phyloP scores from a whole-genome alignment of 768 basidiomycete genomes.

The Phaeotremella skinneri region DNA sequence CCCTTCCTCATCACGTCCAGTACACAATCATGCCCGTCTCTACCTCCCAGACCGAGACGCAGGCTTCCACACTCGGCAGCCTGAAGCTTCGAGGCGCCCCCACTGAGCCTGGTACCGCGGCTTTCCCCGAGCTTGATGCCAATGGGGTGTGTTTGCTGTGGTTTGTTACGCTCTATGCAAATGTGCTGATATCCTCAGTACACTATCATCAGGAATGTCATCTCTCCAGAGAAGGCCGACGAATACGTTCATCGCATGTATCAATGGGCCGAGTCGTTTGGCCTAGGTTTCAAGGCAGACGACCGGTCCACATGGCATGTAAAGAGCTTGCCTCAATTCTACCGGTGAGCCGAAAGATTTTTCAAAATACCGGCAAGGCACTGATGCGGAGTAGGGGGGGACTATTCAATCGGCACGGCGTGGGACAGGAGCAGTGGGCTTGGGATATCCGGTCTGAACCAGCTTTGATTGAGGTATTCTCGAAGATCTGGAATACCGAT shows the following conservation, averaged over 20 bases:
- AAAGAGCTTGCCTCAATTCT: conserved; percentile 28
- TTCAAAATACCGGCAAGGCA: background rate
- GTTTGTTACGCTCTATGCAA: background rate
- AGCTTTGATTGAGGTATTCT: conserved; percentile 30
- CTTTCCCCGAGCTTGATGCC: conserved; percentile 21
- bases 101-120: conserved; percentile 3
- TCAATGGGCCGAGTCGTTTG: conserved; percentile 44
- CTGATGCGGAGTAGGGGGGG: conserved; percentile 8
- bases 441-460: conserved; percentile 38
- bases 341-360: conserved; percentile 12
- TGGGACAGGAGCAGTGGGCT: conserved; percentile 32
- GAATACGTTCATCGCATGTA: conserved; percentile 29
- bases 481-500: conserved; percentile 40
- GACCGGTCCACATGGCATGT: conserved; percentile 37
- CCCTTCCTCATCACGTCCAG: background rate
- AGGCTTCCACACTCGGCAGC: background rate
- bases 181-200: conserved; percentile 8
- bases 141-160: conserved; percentile 14
- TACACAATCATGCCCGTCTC: background rate
- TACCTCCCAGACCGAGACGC: background rate
- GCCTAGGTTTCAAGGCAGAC: conserved; percentile 43
- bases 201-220: conserved; percentile 28
- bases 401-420: conserved; percentile 15
- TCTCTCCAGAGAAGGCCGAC: conserved; percentile 26
- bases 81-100: conserved; percentile 19